phyloP scores from a whole-genome alignment of 2,329 filamentous ascomycete genomes.

The Didymella pinodella region DNA sequence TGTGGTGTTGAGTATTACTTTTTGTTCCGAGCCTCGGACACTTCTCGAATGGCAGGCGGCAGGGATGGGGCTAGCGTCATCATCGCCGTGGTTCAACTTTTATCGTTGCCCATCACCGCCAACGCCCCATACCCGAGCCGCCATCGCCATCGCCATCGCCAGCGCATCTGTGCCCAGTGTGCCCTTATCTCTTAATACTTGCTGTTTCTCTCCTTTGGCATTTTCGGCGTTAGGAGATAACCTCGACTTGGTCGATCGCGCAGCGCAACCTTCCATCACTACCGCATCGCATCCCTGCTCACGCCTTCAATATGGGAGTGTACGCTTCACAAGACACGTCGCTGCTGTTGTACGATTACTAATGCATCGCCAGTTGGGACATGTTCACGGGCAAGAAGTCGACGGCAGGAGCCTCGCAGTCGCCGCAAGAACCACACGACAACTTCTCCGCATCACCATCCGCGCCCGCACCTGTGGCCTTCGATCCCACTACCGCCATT shows the following conservation, averaged over 20 bases:
- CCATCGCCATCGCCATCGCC: slow-evolving; percentile 40
- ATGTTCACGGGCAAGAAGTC: slow-evolving; percentile 67
- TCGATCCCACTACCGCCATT: slow-evolving; percentile 72
- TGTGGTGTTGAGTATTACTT: slow-evolving; percentile 11
- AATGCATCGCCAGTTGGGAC: slow-evolving; percentile 56
- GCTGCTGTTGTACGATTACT: neutral
- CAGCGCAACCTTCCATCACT: slow-evolving; percentile 29
- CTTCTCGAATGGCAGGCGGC: slow-evolving; percentile 27
- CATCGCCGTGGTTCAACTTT: slow-evolving; percentile 42
- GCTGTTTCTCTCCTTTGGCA: slow-evolving; percentile 23
- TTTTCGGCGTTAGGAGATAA: slow-evolving; percentile 32
- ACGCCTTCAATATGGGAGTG: slow-evolving; percentile 48
- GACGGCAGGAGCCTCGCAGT: slow-evolving; percentile 54
- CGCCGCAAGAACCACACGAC: slow-evolving; percentile 53
- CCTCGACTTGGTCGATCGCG: slow-evolving; percentile 28
- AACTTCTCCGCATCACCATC: slow-evolving; percentile 53
- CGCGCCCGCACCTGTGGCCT: slow-evolving; percentile 60
- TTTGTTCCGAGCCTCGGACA: slow-evolving; percentile 46
- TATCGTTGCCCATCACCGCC: slow-evolving; percentile 30
- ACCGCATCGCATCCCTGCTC: slow-evolving; percentile 26
- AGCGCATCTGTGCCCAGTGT: slow-evolving; percentile 36
- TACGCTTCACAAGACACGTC: slow-evolving; percentile 26
- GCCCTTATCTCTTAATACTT: slow-evolving; percentile 16
- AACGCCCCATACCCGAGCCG: slow-evolving; percentile 29
- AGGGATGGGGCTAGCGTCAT: slow-evolving; percentile 28